Conservation (phyloP, 768 basidiomycete genomes). For the Suillus americanus region DNA sequence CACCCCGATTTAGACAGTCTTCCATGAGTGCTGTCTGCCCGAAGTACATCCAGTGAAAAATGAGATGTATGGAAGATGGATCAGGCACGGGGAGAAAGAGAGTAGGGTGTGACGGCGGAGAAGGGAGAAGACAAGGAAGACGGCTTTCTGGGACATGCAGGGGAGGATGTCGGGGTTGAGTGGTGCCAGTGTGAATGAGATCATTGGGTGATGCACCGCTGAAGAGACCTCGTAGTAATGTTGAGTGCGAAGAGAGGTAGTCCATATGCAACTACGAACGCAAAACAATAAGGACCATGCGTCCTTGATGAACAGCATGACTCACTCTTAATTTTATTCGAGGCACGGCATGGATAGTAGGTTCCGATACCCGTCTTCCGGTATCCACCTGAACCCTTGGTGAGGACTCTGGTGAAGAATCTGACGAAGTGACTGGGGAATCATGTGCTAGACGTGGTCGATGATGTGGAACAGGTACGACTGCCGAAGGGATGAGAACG, state of each 20-base stretch:
- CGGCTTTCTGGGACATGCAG: constrained; percentile 43
- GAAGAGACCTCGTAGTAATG: constrained; percentile 68
- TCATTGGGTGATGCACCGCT: constrained; percentile 64
- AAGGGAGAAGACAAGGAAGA: constrained; percentile 69
- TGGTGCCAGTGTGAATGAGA: constrained; percentile 42
- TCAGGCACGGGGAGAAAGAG: constrained; percentile 77
- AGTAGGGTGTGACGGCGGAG: constrained; percentile 59
- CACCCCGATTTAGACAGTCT: constrained; percentile 60
- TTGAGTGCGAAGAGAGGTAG: constrained; percentile 81
- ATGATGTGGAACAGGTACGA: constrained; percentile 49
- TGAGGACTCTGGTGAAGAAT: constrained; percentile 10
- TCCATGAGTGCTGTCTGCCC: constrained; percentile 67
- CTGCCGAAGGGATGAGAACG: constrained; percentile 26
- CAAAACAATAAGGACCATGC: constrained; percentile 10
- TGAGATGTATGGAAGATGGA: constrained; percentile 65
- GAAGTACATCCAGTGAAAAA: constrained; percentile 84
- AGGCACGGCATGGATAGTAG: constrained; percentile 47
- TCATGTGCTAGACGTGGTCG: not conserved
- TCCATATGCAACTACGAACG: constrained; percentile 68
- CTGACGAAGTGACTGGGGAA: constrained; percentile 8
- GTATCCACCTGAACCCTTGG: constrained; percentile 37
- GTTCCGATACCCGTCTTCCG: constrained; percentile 52
- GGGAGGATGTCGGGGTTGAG: constrained; percentile 27
- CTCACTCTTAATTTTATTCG: constrained; percentile 65
- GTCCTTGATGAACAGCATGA: not conserved